A percentile compares a stretch with the other conserved stretches of the same genome.
Evolutionary conservation across 495 filamentous ascomycete species (phyloP).

Genomic region (Aspergillus ellipticus): DNA sequence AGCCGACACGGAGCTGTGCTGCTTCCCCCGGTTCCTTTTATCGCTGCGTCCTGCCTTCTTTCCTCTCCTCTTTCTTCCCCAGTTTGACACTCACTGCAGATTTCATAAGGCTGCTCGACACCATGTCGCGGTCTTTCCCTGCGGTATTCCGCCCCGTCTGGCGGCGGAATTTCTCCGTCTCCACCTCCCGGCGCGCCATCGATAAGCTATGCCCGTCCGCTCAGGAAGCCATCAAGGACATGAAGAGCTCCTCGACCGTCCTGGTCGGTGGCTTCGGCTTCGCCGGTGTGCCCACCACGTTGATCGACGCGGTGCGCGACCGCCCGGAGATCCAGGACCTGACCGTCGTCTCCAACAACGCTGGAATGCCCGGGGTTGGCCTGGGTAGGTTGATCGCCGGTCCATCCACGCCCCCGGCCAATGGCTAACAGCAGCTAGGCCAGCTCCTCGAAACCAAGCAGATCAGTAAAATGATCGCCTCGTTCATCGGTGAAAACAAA

Average conservation of each 20-base stretch:
- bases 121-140: slow-evolving; percentile 31
- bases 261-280: slow-evolving; percentile 83
- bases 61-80: slow-evolving; percentile 5
- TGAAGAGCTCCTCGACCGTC: slow-evolving; percentile 66
- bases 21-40: slow-evolving; percentile 1
- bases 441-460: slow-evolving; percentile 73
- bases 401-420: background rate
- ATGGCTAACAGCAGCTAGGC: slow-evolving; percentile 16
- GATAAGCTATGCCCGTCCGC: slow-evolving; percentile 76
- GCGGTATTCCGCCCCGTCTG: slow-evolving; percentile 35
- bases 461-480: slow-evolving; percentile 83
- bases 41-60: background rate
- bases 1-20: slow-evolving; percentile 10
- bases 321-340: slow-evolving; percentile 67
- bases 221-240: slow-evolving; percentile 65
- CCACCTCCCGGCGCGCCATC: slow-evolving; percentile 59
- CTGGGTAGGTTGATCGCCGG: slow-evolving; percentile 44
- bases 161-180: slow-evolving; percentile 61
- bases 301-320: slow-evolving; percentile 73
- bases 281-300: slow-evolving; percentile 77
- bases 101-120: slow-evolving; percentile 10
- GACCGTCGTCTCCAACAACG: slow-evolving; percentile 89
- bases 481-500: slow-evolving; percentile 88
- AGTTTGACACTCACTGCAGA: slow-evolving; percentile 6
- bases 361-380: slow-evolving; percentile 73